Percentiles rank a stretch among this genome's conserved stretches.
phyloP scores from a whole-genome alignment of 1,284 basidiomycete genomes.

The Cryptococcus sp. region DNA sequence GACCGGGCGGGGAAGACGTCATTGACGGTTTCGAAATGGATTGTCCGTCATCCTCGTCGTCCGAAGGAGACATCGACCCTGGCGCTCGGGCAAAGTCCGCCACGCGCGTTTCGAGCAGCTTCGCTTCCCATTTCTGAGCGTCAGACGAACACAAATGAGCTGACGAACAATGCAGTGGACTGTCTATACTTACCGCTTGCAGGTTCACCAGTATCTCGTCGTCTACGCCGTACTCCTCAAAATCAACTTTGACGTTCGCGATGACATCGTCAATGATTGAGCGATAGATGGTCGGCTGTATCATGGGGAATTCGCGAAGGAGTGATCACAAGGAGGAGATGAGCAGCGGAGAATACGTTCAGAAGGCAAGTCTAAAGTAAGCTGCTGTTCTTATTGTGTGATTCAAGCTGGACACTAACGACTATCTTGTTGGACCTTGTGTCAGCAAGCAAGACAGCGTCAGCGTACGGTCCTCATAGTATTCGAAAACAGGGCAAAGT shows the following conservation, averaged over 20 bases:
- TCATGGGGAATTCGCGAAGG: neutral
- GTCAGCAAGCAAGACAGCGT: conserved; percentile 17
- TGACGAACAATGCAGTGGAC: conserved; percentile 2
- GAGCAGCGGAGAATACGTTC: neutral
- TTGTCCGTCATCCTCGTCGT: conserved; percentile 16
- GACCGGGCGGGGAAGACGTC: conserved; percentile 11
- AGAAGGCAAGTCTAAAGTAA: neutral
- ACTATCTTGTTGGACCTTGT: conserved; percentile 56
- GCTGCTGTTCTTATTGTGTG: neutral
- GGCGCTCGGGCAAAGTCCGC: conserved; percentile 70
- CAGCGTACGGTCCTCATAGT: conserved; percentile 21
- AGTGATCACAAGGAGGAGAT: neutral
- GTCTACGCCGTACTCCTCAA: conserved; percentile 93
- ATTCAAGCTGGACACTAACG: conserved; percentile 33
- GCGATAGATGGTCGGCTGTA: conserved; percentile 84
- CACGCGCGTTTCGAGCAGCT: conserved; percentile 86
- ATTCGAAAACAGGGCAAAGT: neutral
- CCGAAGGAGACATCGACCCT: conserved; percentile 10
- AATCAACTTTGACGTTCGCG: conserved; percentile 82
- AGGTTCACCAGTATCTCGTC: conserved; percentile 87
- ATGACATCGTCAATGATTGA: conserved; percentile 97
- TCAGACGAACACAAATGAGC: conserved; percentile 10
- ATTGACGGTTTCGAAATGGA: conserved; percentile 7
- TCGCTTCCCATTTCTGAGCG: conserved; percentile 88
- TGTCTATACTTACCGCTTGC: conserved; percentile 68